Base-by-base conservation (phyloP, 2,329 filamentous ascomycete species). In the Sclerotinia minor region DNA sequence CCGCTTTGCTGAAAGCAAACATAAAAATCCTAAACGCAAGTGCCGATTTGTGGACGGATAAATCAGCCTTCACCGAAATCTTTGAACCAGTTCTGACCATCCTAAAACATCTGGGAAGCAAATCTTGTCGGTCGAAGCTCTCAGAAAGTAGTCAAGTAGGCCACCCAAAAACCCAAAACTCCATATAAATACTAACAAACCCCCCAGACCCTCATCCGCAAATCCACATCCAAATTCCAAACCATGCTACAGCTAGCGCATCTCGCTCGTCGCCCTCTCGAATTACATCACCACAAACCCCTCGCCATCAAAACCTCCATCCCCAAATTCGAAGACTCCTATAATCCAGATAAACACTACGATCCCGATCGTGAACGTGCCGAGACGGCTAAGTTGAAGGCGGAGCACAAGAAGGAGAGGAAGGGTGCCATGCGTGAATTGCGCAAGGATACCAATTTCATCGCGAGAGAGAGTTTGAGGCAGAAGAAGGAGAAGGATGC, bases 271-370 rank as follows among this genome's bases (percentile, higher is more conserved):
- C 88, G 91, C 11, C 92, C 93, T 2, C 87, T 98, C 41, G 86
- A 92, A 75, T 87, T 99, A 3, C 95, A 99, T 81, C 86, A 95
- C 79, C 95, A 99, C 83, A 85, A 86, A 0, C 92, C 94, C 0
- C 85, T 96, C 3, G 89, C 95, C 29, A 96, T 98, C 82, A 94
- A 94, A 79, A 89, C 88, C 9, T 89, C 87, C 68, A 88, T 97
- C 58, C 95, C 95, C 79, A 97, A 96, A 79, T 99, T 98, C 81
- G 95, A 98, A 81, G 94, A 97, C 78, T 85, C 87, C 68, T 99
- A 93, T 85, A 95, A 96, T 79, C 95, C 95, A 3, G 88, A 91
- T 81, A 94, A 93, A 81, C 95, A 98, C 84, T 98, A 99, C 85
- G 96, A 99, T 77, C 93, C 93, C 0, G 91, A 99, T 80, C 89